Conservation (phyloP, 257 asterid genomes). For the Eucommia ulmoides region DNA sequence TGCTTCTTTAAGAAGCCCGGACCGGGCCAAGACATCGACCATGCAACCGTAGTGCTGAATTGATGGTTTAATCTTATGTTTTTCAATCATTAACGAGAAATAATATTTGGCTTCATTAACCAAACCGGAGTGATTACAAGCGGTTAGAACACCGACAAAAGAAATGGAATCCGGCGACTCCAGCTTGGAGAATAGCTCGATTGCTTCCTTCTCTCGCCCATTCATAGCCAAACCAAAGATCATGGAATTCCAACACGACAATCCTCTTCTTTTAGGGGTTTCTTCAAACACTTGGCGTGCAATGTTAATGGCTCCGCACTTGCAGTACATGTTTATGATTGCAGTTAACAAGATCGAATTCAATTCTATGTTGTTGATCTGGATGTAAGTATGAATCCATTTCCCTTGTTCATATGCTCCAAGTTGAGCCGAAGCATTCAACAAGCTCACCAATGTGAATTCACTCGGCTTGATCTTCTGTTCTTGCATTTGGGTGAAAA, state of each 20-base stretch:
- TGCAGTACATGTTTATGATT: conserved; percentile 60
- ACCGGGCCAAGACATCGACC: conserved; percentile 56
- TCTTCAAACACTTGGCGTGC: conserved; percentile 24
- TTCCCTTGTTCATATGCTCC: conserved; percentile 64
- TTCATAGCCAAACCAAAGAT: conserved; percentile 53
- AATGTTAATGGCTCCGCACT: conserved; percentile 35
- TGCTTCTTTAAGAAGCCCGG: conserved; percentile 59
- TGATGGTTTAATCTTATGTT: conserved; percentile 29
- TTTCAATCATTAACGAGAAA: conserved; percentile 28
- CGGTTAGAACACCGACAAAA: conserved; percentile 36
- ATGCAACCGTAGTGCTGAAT: conserved; percentile 57
- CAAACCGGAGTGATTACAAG: conserved; percentile 42
- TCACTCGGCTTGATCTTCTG: conserved; percentile 28
- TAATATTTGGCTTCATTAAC: conserved; percentile 38
- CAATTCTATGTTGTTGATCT: conserved; percentile 20
- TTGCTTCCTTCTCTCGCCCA: conserved; percentile 34
- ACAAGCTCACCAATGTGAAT: conserved; percentile 42
- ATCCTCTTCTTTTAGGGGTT: conserved; percentile 19
- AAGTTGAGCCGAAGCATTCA: conserved; percentile 53
- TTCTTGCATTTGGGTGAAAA: conserved; percentile 37
- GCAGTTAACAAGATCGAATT: conserved; percentile 44
- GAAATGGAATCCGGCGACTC: conserved; percentile 39
- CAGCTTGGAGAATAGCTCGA: conserved; percentile 34
- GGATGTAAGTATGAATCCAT: conserved; percentile 51
- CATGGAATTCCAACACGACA: conserved; percentile 71